Conservation (phyloP, 2,329 filamentous ascomycete genomes). For the Dactylellina sp. region DNA sequence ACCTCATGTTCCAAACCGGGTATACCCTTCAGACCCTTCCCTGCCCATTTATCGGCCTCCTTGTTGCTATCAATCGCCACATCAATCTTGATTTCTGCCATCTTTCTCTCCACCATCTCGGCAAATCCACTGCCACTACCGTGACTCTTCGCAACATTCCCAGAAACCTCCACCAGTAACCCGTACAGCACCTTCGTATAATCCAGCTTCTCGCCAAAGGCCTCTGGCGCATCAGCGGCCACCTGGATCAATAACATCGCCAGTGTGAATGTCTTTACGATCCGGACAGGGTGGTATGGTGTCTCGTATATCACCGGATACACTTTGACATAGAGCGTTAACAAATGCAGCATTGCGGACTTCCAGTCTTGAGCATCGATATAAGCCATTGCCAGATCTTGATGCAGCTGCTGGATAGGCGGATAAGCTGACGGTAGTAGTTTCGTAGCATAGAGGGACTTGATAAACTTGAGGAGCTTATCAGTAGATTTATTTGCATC, state of each 20-base stretch:
- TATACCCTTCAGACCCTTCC: slow-evolving; percentile 49
- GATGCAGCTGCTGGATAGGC: slow-evolving; percentile 69
- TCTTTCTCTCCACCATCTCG: slow-evolving; percentile 63
- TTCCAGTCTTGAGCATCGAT: slow-evolving; percentile 65
- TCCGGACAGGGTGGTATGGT: slow-evolving; percentile 68
- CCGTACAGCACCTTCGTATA: slow-evolving; percentile 65
- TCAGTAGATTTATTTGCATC: slow-evolving; percentile 61
- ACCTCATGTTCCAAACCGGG: slow-evolving; percentile 54
- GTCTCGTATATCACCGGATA: slow-evolving; percentile 68
- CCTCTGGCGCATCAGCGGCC: slow-evolving; percentile 57
- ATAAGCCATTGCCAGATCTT: slow-evolving; percentile 68
- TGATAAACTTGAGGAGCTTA: slow-evolving; percentile 62
- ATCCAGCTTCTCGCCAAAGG: slow-evolving; percentile 63
- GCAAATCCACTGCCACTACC: slow-evolving; percentile 65
- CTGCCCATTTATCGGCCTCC: slow-evolving; percentile 55
- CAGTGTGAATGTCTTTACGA: slow-evolving; percentile 64
- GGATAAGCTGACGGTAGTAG: slow-evolving; percentile 68
- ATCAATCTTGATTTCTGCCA: slow-evolving; percentile 62
- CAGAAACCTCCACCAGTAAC: slow-evolving; percentile 64
- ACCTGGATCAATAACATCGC: slow-evolving; percentile 58
- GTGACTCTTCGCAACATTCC: slow-evolving; percentile 65
- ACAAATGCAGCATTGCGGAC: slow-evolving; percentile 68
- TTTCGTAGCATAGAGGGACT: slow-evolving; percentile 63
- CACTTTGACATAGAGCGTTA: slow-evolving; percentile 68
- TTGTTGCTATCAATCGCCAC: slow-evolving; percentile 58